Evolutionary conservation across 768 basidiomycete species (phyloP), one percentile per base, ranked within the genome.

Genomic region (Tulasnella sp.): DNA sequence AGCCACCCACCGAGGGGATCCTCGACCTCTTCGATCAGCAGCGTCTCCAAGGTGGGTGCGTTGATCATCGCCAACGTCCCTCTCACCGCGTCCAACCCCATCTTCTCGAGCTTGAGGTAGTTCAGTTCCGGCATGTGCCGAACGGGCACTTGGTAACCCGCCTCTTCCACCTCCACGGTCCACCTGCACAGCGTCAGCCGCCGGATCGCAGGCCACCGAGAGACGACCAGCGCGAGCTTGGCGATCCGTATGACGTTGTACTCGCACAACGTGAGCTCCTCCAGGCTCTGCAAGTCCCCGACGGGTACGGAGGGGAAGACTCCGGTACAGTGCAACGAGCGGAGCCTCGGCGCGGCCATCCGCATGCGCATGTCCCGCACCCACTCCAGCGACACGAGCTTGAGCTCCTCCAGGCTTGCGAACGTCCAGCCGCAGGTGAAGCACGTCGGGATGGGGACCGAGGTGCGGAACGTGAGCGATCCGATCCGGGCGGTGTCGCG

Each of bases 1-100:
- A 74, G 24, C 73, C 73, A 74, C n/a, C 73, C 73, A 6, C 73
- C 73, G 24, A 74, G n/a, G 14, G 73, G 73, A 42, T 74, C 73
- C 39, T 74, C 73, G 8, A 74, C 73, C 39, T 74, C 73, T 19
- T 74, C 73, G 27, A 74, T 46, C 38, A 74, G n/a, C 39, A 74
- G 9, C 73, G 73, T 74, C 38, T 74, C 73, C 34, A 74, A 39
- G 8, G 6, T 21, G 4, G 73, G 73, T 14, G 73, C 73, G 24
- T 40, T 40, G n/a, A 74, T 46, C 73, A 74, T 74, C 38, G 73
- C 73, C 12, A 74, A 34, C 12, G 44, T 46, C 39, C 73, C 73
- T 27, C 73, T 39, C 21, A 74, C 39, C 34, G 73, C 73, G 44
- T 74, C 73, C 44, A 40, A 34, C 73, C 73, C 73, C 39, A 74